These are phyloP conservation scores for Rehmannia glutinosa DNA, from an alignment of 257 asterid genomes.

Conservation along the genomic window DNA sequence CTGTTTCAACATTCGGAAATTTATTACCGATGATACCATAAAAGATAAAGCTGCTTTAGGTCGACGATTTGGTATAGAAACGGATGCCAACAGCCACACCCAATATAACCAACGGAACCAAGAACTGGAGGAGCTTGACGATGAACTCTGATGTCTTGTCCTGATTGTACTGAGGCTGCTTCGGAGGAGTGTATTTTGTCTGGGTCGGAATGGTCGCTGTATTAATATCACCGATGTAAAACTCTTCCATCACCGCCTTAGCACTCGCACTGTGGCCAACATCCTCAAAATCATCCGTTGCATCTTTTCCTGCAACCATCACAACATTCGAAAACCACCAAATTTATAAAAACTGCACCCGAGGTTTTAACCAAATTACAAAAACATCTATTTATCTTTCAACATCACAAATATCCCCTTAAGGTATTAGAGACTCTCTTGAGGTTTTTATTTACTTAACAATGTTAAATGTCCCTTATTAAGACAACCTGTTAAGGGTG, in stretches of 20 bases:
- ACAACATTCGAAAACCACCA: not conserved
- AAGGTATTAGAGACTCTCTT: too few relatives aligned
- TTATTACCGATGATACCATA: not conserved
- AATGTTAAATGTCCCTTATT: too few relatives aligned
- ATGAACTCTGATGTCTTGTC: slow-evolving; percentile 76
- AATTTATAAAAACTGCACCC: too few relatives aligned
- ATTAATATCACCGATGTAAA: slow-evolving; percentile 58
- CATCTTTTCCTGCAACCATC: slow-evolving; percentile 64
- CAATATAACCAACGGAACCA: slow-evolving; percentile 70
- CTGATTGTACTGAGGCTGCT: slow-evolving; percentile 83
- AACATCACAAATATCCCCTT: not conserved
- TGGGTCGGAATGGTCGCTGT: slow-evolving; percentile 53
- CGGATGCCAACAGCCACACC: slow-evolving; percentile 72
- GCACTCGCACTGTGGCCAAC: slow-evolving; percentile 78
- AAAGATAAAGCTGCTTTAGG: slow-evolving; percentile 15
- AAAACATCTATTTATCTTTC: not conserved
- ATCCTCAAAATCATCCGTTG: slow-evolving; percentile 89
- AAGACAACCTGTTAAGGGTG: too few relatives aligned
- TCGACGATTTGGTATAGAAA: slow-evolving; percentile 65
- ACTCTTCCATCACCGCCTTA: slow-evolving; percentile 60
- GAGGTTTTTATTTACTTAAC: too few relatives aligned
- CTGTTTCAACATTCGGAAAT: slow-evolving; percentile 1
- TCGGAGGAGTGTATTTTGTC: slow-evolving; percentile 64
- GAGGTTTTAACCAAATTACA: too few relatives aligned
- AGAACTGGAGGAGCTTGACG: slow-evolving; percentile 78